Conservation (phyloP, 208 protist species). For the Trypanosoma caninum region DNA sequence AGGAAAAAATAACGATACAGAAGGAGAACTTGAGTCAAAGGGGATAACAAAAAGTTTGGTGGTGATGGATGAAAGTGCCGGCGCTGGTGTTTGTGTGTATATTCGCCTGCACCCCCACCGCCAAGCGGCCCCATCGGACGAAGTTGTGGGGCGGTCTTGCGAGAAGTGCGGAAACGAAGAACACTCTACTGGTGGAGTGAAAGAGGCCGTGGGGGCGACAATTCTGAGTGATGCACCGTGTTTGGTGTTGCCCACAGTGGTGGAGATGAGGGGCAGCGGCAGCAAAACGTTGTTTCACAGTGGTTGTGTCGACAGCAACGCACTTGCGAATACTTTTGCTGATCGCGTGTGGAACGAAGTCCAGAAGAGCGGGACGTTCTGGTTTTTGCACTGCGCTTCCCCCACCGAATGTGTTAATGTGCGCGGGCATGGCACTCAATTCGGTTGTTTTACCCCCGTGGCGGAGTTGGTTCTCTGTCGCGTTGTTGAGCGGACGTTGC, state of each 20-base stretch:
- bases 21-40: too few species aligned
- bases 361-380: conserved; percentile 11
- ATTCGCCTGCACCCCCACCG: too few species aligned
- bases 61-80: too few species aligned
- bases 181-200: too few species aligned
- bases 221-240: background rate
- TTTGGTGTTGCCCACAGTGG: background rate
- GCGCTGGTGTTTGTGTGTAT: too few species aligned
- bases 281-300: conserved; percentile 11
- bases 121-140: too few species aligned
- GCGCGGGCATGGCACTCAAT: background rate
- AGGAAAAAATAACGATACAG: too few species aligned
- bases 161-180: too few species aligned
- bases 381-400: conserved; percentile 7
- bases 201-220: too few species aligned
- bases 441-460: background rate
- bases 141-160: too few species aligned
- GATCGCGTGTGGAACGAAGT: conserved; percentile 15
- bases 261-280: conserved; percentile 17
- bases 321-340: background rate
- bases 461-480: conserved; percentile 4
- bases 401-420: background rate
- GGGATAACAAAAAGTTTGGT: too few species aligned
- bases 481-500: conserved; percentile 3
- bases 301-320: conserved; percentile 7